Evolutionary conservation across 495 filamentous ascomycete species (phyloP), one percentile per base, ranked within the genome.

Genomic region (Pseudevernia furfuracea): DNA sequence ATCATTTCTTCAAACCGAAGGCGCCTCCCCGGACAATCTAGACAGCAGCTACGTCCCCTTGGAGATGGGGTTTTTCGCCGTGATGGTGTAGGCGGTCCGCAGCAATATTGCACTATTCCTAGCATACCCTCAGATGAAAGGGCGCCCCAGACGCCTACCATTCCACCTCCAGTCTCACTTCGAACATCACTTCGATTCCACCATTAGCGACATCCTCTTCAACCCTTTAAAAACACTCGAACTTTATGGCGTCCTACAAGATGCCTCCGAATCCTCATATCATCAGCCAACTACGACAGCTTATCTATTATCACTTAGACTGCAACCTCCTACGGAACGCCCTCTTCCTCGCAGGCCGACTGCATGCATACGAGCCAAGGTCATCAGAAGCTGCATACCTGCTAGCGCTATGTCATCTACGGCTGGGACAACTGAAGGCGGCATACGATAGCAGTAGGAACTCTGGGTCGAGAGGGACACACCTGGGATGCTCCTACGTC

Each of bases 271-370:
- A 80, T 67, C 73, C 82, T 23, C 81, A 87, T 72, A 81, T 92
- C 68, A 79, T 87, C 48, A 79, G 80, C 73, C 89, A 96, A 75
- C 79, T 97, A 68, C 84, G 88, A 71, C 89, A 94, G 71, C 81
- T 90, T 60, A 86, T 97, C 65, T 89, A 91, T 75, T 96, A 97
- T 76, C 87, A 96, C 71, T 84, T 98, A 73, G 94, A 98, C 76
- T 95, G 93, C 69, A 87, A 92, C 69, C 81, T 92, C 37, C 80
- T 88, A 68, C 83, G 89, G 39, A 97, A 94, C 69, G 94, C 94
- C 59, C 84, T 96, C 37, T 97, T 97, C 76, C 86, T 96, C 48
- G 88, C 94, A 58, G 90, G 91, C 59, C 87, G 94, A 57, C 81
- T 97, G 8, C 81, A 85, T 58, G 92, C 92, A 41, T 85, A 90